Conservation (phyloP, 371 early-diverging fungal species). For the Entomophthora muscae region DNA sequence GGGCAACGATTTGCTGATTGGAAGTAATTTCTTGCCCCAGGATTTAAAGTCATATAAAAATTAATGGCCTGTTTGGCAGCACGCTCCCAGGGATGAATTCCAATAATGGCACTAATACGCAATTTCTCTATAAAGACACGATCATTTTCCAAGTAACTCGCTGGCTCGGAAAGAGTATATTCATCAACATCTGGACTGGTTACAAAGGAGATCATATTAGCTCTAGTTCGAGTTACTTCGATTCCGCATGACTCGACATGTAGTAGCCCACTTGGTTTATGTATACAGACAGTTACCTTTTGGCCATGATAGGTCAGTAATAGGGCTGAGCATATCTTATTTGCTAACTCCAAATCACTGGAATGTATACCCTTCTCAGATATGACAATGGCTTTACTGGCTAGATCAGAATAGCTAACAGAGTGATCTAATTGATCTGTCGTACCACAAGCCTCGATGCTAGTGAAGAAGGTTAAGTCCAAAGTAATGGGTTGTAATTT, state of each 20-base stretch:
- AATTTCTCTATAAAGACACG: constrained; percentile 66
- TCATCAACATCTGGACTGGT: constrained; percentile 14
- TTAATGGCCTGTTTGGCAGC: constrained; percentile 82
- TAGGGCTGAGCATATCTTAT: constrained; percentile 37
- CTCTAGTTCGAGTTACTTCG: constrained; percentile 47
- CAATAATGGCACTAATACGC: constrained; percentile 68
- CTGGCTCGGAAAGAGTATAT: constrained; percentile 12
- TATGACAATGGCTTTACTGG: constrained; percentile 54
- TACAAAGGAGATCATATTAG: constrained; percentile 9
- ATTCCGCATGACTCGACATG: constrained; percentile 81
- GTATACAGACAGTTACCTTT: constrained; percentile 51
- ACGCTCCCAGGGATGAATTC: constrained; percentile 91
- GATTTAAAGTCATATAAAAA: constrained; percentile 55
- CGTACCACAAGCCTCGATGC: constrained; percentile 55
- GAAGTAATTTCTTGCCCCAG: constrained; percentile 13
- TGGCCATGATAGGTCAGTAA: constrained; percentile 34
- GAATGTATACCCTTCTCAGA: constrained; percentile 48
- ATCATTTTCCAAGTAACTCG: constrained; percentile 16
- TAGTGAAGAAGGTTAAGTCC: constrained; percentile 47
- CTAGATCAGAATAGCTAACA: constrained; percentile 67
- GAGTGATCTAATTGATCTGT: constrained; percentile 57
- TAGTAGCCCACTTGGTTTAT: constrained; percentile 80
- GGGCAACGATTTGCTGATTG: constrained; percentile 18
- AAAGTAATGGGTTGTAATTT: constrained; percentile 76
- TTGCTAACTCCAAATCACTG: constrained; percentile 53